phyloP scores from a whole-genome alignment of 169 alveolate genomes.

The Eimeria necatrix region DNA sequence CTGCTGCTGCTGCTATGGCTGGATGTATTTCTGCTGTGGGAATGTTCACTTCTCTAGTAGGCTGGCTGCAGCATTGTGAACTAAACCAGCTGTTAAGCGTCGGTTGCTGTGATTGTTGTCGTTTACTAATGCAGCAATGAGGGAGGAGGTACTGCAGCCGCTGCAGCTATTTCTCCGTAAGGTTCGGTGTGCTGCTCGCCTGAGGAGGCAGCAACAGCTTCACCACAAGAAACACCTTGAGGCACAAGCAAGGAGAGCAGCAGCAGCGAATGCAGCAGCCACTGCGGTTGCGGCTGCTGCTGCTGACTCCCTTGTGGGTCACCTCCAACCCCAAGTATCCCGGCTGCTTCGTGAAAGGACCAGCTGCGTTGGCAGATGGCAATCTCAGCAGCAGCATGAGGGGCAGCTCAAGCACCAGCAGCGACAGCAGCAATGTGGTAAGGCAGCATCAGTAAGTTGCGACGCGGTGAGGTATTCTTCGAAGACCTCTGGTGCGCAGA shows the following conservation, averaged over 20 bases:
- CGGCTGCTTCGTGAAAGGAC: not conserved
- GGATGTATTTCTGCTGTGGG: not conserved
- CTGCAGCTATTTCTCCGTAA: not conserved
- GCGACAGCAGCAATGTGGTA: not conserved
- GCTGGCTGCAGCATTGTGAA: not conserved
- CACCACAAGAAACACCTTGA: not conserved
- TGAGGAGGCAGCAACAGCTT: not conserved
- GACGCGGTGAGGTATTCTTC: not conserved
- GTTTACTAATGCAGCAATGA: not conserved
- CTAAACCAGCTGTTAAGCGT: not conserved
- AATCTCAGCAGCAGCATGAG: constrained; percentile 32
- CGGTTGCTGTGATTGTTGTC: not conserved
- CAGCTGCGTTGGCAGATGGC: constrained; percentile 23
- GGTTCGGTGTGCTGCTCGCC: not conserved
- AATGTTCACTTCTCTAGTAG: not conserved
- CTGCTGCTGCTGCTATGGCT: not conserved
- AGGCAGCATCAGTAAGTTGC: not conserved
- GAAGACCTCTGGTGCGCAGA: not conserved
- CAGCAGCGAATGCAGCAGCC: not conserved
- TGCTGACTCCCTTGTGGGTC: not conserved
- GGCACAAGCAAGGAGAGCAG: not conserved
- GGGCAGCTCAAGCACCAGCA: not conserved
- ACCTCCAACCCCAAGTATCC: not conserved
- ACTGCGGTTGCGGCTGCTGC: not conserved
- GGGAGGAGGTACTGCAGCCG: not conserved